phyloP scores from a whole-genome alignment of 208 protist species.

The Leishmania mexicana region DNA sequence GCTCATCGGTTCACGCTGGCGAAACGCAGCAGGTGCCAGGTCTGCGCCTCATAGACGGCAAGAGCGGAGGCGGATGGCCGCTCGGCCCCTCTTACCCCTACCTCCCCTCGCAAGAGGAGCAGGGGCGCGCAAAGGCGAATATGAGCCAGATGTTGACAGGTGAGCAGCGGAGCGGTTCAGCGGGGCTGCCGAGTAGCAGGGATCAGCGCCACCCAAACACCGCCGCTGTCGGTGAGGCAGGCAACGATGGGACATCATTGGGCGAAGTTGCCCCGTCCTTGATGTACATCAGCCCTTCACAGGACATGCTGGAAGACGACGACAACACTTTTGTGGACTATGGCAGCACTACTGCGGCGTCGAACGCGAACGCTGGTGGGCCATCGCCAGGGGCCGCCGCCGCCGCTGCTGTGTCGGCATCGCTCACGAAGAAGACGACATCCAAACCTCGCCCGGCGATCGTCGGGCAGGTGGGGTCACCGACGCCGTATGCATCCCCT shows the following conservation, averaged over 20 bases:
- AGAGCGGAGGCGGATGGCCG: constrained; percentile 74
- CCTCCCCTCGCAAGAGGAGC: constrained; percentile 46
- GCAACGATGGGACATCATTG: neutral
- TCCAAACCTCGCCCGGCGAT: neutral
- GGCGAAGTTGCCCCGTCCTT: constrained; percentile 3
- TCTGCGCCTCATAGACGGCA: constrained; percentile 46
- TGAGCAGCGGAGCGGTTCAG: constrained; percentile 12
- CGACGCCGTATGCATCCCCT: neutral
- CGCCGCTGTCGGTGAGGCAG: neutral
- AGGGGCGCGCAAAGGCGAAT: constrained; percentile 31
- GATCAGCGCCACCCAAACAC: neutral
- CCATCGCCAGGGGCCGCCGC: neutral
- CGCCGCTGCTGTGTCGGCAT: constrained; percentile 3
- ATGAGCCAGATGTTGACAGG: constrained; percentile 18
- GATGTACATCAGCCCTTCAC: constrained; percentile 16
- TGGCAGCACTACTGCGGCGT: constrained; percentile 46
- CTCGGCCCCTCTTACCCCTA: constrained; percentile 56
- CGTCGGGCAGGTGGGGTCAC: neutral
- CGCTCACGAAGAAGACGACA: neutral
- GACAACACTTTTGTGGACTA: constrained; percentile 91
- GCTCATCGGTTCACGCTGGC: neutral
- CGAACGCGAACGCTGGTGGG: neutral
- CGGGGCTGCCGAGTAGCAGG: constrained; percentile 7
- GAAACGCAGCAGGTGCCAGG: constrained; percentile 29
- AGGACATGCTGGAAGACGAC: constrained; percentile 50